These are phyloP conservation scores for Ramaria sp. DNA, from an alignment of 768 basidiomycete species.

Conservation along the genomic window DNA sequence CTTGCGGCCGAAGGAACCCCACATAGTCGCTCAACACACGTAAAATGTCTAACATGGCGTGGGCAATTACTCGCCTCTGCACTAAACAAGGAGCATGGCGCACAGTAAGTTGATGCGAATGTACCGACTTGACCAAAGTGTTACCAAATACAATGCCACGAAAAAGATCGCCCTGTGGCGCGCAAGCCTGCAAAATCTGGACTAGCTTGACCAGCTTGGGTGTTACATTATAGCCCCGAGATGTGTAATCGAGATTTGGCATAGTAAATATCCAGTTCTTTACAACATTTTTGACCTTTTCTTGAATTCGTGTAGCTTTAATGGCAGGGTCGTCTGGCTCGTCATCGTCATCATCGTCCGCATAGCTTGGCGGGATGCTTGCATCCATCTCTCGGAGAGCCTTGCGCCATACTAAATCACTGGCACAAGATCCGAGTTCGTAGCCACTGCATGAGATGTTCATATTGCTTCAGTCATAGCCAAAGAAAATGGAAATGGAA, in stretches of 20 bases:
- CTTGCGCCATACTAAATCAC: slow-evolving; percentile 60
- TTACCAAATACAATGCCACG: slow-evolving; percentile 58
- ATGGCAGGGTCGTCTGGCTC: slow-evolving; percentile 12
- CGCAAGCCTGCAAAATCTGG: slow-evolving; percentile 46
- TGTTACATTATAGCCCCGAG: slow-evolving; percentile 54
- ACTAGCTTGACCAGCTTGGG: slow-evolving; percentile 55
- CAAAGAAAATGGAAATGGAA: neutral
- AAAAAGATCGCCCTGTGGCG: slow-evolving; percentile 44
- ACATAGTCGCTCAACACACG: slow-evolving; percentile 40
- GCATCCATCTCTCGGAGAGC: slow-evolving; percentile 32
- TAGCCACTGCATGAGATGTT: slow-evolving; percentile 16
- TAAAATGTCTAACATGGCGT: slow-evolving; percentile 47
- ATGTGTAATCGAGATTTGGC: slow-evolving; percentile 49
- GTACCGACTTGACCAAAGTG: slow-evolving; percentile 10
- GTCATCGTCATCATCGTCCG: slow-evolving; percentile 23
- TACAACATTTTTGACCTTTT: slow-evolving; percentile 24
- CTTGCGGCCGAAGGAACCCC: slow-evolving; percentile 44
- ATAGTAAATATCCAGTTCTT: slow-evolving; percentile 54
- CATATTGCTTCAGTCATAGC: neutral
- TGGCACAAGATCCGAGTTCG: slow-evolving; percentile 58
- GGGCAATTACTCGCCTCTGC: slow-evolving; percentile 40
- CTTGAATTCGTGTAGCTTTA: slow-evolving; percentile 1
- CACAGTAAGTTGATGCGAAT: slow-evolving; percentile 6
- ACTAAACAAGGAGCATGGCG: slow-evolving; percentile 27
- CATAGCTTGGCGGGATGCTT: slow-evolving; percentile 12